Evolutionary conservation across 139 green algal species (phyloP), one percentile per base, ranked within the genome.

Genomic region (Chlamydomonas incerta): DNA sequence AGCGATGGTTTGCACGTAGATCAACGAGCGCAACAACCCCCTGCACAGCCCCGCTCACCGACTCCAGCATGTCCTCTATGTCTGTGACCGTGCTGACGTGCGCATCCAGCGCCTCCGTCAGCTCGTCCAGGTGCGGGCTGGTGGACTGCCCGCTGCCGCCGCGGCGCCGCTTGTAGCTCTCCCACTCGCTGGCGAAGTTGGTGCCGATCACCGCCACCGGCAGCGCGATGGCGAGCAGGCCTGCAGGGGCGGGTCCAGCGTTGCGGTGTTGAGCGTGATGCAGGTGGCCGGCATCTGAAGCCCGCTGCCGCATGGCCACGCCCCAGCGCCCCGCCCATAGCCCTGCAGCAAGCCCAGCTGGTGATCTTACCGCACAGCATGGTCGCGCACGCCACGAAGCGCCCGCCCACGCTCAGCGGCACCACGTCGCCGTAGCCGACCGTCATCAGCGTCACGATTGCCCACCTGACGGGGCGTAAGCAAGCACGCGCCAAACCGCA

Each of bases 381-480:
- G 68, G 71, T 69, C 35, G 68, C n/a, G 21, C n/a, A 50, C 6
- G 86, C 72, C 29, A 92, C 50, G 23, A 87, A 28, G 41, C 89
- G 81, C 3, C 89, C 89, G 10, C 58, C 67, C n/a, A 41, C 31
- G 14, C 65, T 92, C 63, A 87, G 31, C 28, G 89, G 89, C 26
- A 87, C 37, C 24, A 87, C 77, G 46, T 92, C 89, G 6, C 89
- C 89, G 57, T 90, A 92, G 31, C 89, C 89, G 52, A 92, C 89
- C 20, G 89, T 92, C 72, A 90, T 88, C 8, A 92, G 60, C 31
- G 89, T 90, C 35, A 92, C 89, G 21, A 92, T 88, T 62, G 87
- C 73, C 86, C 86, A 92, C 89, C 89, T 90, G 60, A 18, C 29
- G 60, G 37, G 33, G 37, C 8, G 63, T n/a, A n/a, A n/a, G n/a